A percentile compares a stretch with the other conserved stretches of the same genome.
phyloP scores from a whole-genome alignment of 1,284 basidiomycete genomes.

The Apiotrichum mycotoxinovorans region DNA sequence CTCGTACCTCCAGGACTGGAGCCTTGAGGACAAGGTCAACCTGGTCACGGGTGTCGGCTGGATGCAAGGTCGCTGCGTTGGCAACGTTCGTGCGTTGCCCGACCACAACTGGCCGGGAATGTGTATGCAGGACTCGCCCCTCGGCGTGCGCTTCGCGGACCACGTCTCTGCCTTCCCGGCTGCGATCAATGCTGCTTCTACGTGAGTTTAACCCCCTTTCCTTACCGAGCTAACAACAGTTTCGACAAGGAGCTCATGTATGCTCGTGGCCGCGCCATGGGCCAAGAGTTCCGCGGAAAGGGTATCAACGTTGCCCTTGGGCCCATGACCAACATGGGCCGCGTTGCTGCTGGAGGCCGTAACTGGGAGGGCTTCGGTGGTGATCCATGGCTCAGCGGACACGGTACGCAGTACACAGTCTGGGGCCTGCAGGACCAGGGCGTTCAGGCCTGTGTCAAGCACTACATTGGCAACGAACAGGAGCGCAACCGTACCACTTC shows the following conservation, averaged over 20 bases:
- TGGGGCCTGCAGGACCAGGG: conserved; percentile 68
- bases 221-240: no score
- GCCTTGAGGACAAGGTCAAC: conserved; percentile 52
- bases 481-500: conserved; percentile 27
- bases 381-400: conserved; percentile 63
- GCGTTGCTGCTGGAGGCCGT: conserved; percentile 63
- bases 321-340: conserved; percentile 53
- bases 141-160: conserved; percentile 43
- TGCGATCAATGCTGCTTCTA: conserved; percentile 67
- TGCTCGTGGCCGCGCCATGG: conserved; percentile 70
- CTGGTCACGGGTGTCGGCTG: conserved; percentile 53
- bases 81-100: conserved; percentile 63
- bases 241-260: conserved; percentile 68
- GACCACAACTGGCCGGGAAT: conserved; percentile 64
- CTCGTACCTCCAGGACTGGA: conserved; percentile 45
- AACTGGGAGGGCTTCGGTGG: conserved; percentile 81
- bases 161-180: conserved; percentile 65
- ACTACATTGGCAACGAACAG: conserved; percentile 30
- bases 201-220: conserved; percentile 49
- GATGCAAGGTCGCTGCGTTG: conserved; percentile 57
- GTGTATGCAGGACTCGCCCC: conserved; percentile 56
- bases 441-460: conserved; percentile 54
- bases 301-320: conserved; percentile 71
- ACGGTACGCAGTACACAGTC: conserved; percentile 69
- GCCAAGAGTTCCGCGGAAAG: conserved; percentile 70